Conservation (phyloP, 2,329 filamentous ascomycete genomes). For the Alternaria angustiovoidea region DNA sequence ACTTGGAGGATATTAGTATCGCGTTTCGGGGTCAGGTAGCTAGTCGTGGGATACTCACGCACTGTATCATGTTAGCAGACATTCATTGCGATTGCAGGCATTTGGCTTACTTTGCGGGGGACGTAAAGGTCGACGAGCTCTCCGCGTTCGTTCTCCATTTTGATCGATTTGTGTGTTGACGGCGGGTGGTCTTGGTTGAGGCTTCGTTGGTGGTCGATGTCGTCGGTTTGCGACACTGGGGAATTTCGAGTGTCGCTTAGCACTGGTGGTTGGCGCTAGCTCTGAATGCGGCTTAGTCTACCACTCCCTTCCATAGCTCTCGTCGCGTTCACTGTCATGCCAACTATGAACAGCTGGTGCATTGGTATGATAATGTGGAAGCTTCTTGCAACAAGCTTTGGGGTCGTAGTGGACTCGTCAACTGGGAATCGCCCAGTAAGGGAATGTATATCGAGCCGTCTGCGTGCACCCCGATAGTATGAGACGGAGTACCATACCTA, state of each 20-base stretch:
- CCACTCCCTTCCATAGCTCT: background rate
- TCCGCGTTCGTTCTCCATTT: slow-evolving; percentile 99
- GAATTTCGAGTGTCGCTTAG: slow-evolving; percentile 28
- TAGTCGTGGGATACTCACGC: slow-evolving; percentile 50
- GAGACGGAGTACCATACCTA: background rate
- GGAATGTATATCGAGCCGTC: background rate
- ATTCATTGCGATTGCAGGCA: background rate
- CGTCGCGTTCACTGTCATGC: background rate
- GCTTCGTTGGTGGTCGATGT: slow-evolving; percentile 40
- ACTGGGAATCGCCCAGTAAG: background rate
- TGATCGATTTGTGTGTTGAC: slow-evolving; percentile 53
- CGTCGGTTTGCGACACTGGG: slow-evolving; percentile 17
- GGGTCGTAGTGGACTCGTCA: background rate
- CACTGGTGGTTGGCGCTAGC: slow-evolving; percentile 11
- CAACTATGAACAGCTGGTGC: background rate
- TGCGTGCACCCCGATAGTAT: background rate
- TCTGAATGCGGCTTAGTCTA: background rate
- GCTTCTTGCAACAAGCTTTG: background rate
- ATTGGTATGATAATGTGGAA: background rate
- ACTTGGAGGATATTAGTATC: slow-evolving; percentile 36
- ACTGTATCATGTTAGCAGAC: slow-evolving; percentile 12
- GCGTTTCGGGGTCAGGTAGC: slow-evolving; percentile 11
- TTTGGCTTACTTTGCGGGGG: slow-evolving; percentile 34
- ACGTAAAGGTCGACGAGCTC: slow-evolving; percentile 86
- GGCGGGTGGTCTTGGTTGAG: slow-evolving; percentile 33